A percentile compares a stretch with the other conserved stretches of the same genome.
Evolutionary conservation across 2,329 filamentous ascomycete genomes (phyloP).

Genomic region (Ceratocystis destructans): DNA sequence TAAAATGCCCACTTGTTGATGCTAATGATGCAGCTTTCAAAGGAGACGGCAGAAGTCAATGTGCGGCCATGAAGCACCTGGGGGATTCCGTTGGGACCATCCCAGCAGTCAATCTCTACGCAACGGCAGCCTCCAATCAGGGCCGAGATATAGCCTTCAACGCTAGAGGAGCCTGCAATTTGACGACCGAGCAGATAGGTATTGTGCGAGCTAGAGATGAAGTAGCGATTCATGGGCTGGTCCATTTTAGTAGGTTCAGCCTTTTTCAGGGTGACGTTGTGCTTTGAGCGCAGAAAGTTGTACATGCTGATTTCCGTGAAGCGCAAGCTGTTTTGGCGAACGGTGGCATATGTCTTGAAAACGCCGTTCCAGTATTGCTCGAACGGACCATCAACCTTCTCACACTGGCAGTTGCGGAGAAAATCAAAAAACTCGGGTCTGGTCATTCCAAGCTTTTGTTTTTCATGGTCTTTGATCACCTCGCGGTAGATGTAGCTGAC

Average conservation of each 20-base stretch:
- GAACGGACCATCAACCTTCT: conserved; percentile 54
- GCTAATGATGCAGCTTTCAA: conserved; percentile 80
- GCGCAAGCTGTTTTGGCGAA: conserved; percentile 24
- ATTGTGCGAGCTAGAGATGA: conserved; percentile 96
- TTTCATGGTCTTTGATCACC: conserved; percentile 39
- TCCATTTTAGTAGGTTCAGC: conserved; percentile 54
- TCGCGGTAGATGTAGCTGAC: conserved; percentile 36
- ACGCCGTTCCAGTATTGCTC: conserved; percentile 50
- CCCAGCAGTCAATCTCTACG: conserved; percentile 97
- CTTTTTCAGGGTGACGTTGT: conserved; percentile 55
- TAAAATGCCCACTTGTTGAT: conserved; percentile 92
- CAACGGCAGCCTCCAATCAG: conserved; percentile 83
- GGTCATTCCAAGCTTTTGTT: conserved; percentile 47
- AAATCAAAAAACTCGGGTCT: conserved; percentile 63
- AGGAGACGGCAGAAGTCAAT: conserved; percentile 75
- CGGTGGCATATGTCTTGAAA: conserved; percentile 51
- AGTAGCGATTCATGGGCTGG: conserved; percentile 88
- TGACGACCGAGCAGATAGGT: conserved; percentile 90
- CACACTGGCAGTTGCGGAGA: conserved; percentile 56
- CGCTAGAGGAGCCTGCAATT: conserved; percentile 76
- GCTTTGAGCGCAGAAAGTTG: conserved; percentile 58
- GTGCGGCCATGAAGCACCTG: conserved; percentile 85
- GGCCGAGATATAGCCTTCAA: conserved; percentile 86
- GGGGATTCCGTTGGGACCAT: conserved; percentile 74
- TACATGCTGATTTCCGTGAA: conserved; percentile 73